These are phyloP conservation scores for Pelargonium myrrhifolium DNA, from an alignment of 441 rosid species.

Conservation along the genomic window DNA sequence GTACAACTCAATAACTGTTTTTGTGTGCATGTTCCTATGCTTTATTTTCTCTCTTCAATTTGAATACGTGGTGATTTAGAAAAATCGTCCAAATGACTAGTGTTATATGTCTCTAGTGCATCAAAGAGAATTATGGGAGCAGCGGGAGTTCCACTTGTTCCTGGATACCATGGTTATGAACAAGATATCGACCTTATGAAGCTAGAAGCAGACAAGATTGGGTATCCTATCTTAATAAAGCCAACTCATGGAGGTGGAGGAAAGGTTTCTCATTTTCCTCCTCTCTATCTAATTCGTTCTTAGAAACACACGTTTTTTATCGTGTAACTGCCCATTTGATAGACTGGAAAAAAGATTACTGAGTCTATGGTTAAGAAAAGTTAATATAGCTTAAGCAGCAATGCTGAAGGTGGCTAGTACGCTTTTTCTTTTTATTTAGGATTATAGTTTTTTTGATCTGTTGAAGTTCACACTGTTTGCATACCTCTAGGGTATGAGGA, in stretches of 20 bases:
- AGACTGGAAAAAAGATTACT: not conserved
- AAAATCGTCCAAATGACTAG: conserved; percentile 4
- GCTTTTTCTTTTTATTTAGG: not conserved
- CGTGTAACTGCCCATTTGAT: not conserved
- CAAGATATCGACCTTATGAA: conserved; percentile 82
- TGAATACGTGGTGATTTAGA: not conserved
- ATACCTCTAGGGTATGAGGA: conserved; percentile 80
- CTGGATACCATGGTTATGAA: conserved; percentile 84
- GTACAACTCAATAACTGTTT: conserved; percentile 23
- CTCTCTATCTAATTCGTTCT: not conserved
- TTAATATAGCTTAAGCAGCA: conserved; percentile 4
- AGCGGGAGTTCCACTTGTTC: conserved; percentile 93
- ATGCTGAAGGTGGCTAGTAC: conserved; percentile 7
- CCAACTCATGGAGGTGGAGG: conserved; percentile 99
- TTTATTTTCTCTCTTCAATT: not conserved
- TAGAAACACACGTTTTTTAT: not conserved
- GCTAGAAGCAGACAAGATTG: conserved; percentile 82
- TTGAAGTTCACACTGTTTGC: conserved; percentile 26
- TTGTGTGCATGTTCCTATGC: not conserved
- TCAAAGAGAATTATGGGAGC: conserved; percentile 97
- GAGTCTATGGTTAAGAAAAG: not conserved
- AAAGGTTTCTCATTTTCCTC: conserved; percentile 42
- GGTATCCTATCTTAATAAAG: conserved; percentile 80
- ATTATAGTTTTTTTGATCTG: conserved; percentile 14
- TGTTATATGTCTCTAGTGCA: conserved; percentile 41